Evolutionary conservation across 202 grass and related monocot species (phyloP), one percentile per base, ranked within the genome.

Genomic region (Carex arenaria): DNA sequence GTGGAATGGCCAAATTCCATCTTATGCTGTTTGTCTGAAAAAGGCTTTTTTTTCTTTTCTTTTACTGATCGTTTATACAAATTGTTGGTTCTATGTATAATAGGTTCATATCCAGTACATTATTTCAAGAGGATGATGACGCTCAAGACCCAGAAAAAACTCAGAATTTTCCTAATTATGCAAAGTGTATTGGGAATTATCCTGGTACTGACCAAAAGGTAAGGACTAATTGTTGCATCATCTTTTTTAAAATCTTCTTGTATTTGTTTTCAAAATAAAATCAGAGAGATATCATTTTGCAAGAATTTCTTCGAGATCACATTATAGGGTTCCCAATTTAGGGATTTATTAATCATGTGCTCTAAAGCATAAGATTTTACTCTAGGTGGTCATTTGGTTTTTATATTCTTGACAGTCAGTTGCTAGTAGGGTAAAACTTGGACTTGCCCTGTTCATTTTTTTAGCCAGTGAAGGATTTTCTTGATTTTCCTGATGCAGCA

Each of bases 131-230:
- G 56, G 91, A 94, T 49, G 91, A 95, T 42, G 96, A 95, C 18
- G 65, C 19, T 66, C 83, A 82, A 67, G 57, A 82, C 26, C 14
- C 63, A 1, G 89, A 92, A 18, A 92, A 92, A 85, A 18, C 1
- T 72, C 71, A 78, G 23, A 60, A 78, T 78, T 85, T 62, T 55
- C 62, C 84, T 83, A 94, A 82, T 88, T 34, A 69, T 83, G 88
- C 93, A 19, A 92, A 85, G 85, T 80, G 90, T 54, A 86, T 99
- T 67, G 96, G 96, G 23, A 34, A 76, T 51, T 86, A 74, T 77
- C 96, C 96, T 71, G 83, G 88, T 92, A 88, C 91, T 31, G 72
- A 62, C 19, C 78, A 94, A 85, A 89, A 95, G 87, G 96, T 96
- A 68, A 12, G 17, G 3, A 60, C 8, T 59, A 30, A 78, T 38